Conservation (phyloP, 164 flowering plant species). For the Akebia trifoliata region DNA sequence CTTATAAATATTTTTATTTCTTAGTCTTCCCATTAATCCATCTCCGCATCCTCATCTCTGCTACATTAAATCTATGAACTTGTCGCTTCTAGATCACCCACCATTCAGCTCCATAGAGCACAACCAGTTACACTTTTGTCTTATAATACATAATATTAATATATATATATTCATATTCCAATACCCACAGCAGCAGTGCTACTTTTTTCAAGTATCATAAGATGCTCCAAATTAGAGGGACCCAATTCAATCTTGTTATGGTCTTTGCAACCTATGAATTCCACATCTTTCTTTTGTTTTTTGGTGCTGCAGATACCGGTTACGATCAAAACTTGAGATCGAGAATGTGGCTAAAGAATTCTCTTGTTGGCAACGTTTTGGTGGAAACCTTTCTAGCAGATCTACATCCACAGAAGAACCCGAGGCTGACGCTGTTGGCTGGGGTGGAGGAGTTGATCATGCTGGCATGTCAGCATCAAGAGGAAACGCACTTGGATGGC, state of each 20-base stretch:
- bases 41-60: no score
- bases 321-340: conserved; percentile 91
- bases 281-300: background rate
- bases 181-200: background rate
- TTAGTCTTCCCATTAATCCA: no score
- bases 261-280: background rate
- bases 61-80: no score
- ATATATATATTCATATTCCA: no score
- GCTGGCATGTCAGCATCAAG: conserved; percentile 55
- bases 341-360: conserved; percentile 66
- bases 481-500: conserved; percentile 63
- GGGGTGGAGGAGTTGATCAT: conserved; percentile 56
- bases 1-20: no score
- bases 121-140: no score
- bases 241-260: background rate
- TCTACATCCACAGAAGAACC: conserved; percentile 56
- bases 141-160: no score
- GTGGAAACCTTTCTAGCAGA: conserved; percentile 37
- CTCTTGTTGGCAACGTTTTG: conserved; percentile 90
- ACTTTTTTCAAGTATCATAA: background rate
- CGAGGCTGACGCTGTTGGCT: conserved; percentile 69
- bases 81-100: no score
- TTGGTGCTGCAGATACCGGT: conserved; percentile 55
- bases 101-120: no score
- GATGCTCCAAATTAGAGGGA: background rate